Percentiles rank a stretch among this genome's conserved stretches.
phyloP scores from a whole-genome alignment of 2,329 filamentous ascomycete genomes.

The Chaetomiaceae sp. region DNA sequence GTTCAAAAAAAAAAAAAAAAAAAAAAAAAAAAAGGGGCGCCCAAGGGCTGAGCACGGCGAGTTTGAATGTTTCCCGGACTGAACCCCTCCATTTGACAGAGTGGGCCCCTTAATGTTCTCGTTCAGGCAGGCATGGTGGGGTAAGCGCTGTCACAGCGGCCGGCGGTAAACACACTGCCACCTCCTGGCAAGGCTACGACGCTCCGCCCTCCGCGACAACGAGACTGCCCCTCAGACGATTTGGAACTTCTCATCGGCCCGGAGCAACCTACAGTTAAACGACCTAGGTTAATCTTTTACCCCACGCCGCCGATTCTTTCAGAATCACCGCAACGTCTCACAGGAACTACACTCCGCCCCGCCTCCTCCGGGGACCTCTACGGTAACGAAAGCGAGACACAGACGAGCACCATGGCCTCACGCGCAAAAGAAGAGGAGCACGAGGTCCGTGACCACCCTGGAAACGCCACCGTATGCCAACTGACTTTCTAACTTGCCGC shows the following conservation, averaged over 20 bases:
- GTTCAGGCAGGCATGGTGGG: no score
- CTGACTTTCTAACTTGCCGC: constrained; percentile 15
- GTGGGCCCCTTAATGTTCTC: no score
- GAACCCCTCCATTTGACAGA: no score
- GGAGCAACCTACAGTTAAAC: neutral
- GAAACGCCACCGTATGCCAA: no score
- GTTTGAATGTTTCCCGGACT: no score
- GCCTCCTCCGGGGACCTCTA: neutral
- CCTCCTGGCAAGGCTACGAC: constrained; percentile 16
- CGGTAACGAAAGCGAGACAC: neutral
- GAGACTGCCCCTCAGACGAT: neutral
- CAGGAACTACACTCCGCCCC: neutral
- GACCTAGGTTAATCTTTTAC: no score
- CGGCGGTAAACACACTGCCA: constrained; percentile 20
- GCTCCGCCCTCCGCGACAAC: no score
- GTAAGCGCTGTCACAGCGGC: neutral
- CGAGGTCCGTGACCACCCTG: no score
- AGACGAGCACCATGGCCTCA: constrained; percentile 17
- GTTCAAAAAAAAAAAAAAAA: no score
- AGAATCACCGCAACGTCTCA: neutral
- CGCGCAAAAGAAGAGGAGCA: constrained; percentile 25
- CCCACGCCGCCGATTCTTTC: no score
- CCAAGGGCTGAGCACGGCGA: no score
- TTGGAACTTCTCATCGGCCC: neutral
- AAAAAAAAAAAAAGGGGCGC: no score